Base-by-base conservation (phyloP, 164 flowering plant genomes). In the Stephania yunnanensis region DNA sequence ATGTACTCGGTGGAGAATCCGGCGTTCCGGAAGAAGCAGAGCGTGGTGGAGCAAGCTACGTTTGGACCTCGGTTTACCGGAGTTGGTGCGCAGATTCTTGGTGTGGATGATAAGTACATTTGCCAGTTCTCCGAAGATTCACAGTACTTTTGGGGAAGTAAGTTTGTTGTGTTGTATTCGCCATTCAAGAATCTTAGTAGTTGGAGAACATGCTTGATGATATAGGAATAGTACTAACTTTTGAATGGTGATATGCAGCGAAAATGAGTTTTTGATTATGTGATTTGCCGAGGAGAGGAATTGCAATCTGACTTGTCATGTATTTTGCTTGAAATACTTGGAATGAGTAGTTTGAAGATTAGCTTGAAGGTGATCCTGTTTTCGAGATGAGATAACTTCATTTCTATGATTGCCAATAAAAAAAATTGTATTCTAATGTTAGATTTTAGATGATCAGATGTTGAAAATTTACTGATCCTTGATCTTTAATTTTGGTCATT, bases 1-100 rank as follows among this genome's bases (percentile, higher is more conserved):
- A 95, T 95, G 92, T 95, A 93, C 81, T 84, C 97, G 20, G 87
- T 95, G 42, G 98, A 95, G 84, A 93, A 84, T 82, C 98, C 99
- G 52, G 90, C 92, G 13, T 95, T 95, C 45, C 80, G 76, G 15
- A 87, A 83, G 73, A 86, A 80, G 78, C 71, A 92, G 77, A 83
- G 82, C 53, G 29, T 78, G 12, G 30, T 87, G 73, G 98, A 91
- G 69, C 83, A 79, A 81, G 75, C 75, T 13, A 85, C 87, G 68
- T 72, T 91, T 84, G 98, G 99, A 52, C 85, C 90, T 69, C 87
- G 96, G 44, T 91, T 81, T 79, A 93, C 97, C 0, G 99, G 99
- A 71, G 94, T 91, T 75, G 99, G 95, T 46, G 98, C 89, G 67
- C 99, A 95, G 75, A 91, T 95, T 83, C 93, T 95, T 81, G 99